phyloP scores from a whole-genome alignment of 1,284 basidiomycete species.

The Cutaneotrichosporon dermatis region DNA sequence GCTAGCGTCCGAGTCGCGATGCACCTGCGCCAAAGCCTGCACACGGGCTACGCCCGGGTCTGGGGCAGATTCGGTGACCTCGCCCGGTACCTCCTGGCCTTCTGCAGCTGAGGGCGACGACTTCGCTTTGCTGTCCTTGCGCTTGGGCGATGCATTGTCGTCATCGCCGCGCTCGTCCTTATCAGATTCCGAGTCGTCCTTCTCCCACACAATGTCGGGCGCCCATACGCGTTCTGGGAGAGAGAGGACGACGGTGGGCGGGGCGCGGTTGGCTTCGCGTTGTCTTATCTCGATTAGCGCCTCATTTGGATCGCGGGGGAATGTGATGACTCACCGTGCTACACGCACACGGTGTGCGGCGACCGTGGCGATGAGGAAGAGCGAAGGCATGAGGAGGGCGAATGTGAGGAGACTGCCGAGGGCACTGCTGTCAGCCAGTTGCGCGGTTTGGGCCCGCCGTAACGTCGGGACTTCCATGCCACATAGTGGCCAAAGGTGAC shows the following conservation, averaged over 20 bases:
- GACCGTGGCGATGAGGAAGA: slow-evolving; percentile 44
- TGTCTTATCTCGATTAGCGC: slow-evolving; percentile 27
- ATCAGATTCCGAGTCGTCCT: slow-evolving; percentile 36
- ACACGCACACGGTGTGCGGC: slow-evolving; percentile 41
- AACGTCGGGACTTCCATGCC: too few relatives aligned
- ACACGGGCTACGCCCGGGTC: too few relatives aligned
- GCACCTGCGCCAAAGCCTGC: neutral
- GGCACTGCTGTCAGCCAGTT: slow-evolving; percentile 26
- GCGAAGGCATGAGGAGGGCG: slow-evolving; percentile 44
- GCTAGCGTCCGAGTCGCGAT: neutral
- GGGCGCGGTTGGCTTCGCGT: slow-evolving; percentile 46
- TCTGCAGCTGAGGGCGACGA: neutral
- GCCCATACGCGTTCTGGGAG: slow-evolving; percentile 48
- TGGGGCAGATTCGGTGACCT: neutral
- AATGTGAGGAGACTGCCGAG: slow-evolving; percentile 43
- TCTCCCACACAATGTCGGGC: slow-evolving; percentile 50
- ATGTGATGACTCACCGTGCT: slow-evolving; percentile 33
- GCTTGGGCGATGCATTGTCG: neutral
- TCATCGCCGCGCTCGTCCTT: slow-evolving; percentile 11
- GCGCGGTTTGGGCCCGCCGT: too few relatives aligned
- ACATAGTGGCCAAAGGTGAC: too few relatives aligned
- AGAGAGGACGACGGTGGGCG: slow-evolving; percentile 44
- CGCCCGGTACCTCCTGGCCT: neutral
- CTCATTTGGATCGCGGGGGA: neutral
- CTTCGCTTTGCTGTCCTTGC: neutral